phyloP scores from a whole-genome alignment of 768 basidiomycete species.

The Pisolithus orientalis region DNA sequence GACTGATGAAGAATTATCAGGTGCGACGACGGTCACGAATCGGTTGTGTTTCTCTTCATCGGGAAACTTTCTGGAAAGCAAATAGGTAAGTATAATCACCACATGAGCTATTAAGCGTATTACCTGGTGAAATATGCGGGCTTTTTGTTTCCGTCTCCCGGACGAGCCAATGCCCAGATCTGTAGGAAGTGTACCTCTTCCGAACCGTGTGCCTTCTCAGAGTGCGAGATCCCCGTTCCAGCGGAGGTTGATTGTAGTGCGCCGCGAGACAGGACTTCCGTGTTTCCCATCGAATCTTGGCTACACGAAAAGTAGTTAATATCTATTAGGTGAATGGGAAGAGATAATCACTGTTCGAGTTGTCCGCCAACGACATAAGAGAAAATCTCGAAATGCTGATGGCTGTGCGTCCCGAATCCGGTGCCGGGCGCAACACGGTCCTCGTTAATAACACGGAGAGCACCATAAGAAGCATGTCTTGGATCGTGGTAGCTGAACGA shows the following conservation, averaged over 20 bases:
- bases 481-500: conserved; percentile 51
- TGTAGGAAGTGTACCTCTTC: conserved; percentile 56
- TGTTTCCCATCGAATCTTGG: conserved; percentile 88
- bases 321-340: neutral
- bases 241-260: conserved; percentile 89
- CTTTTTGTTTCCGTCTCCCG: conserved; percentile 16
- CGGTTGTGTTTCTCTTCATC: conserved; percentile 77
- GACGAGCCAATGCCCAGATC: conserved; percentile 57
- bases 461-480: conserved; percentile 55
- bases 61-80: conserved; percentile 50
- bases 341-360: conserved; percentile 64
- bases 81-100: neutral
- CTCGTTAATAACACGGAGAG: conserved; percentile 88
- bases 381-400: conserved; percentile 88
- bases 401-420: conserved; percentile 84
- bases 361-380: conserved; percentile 76
- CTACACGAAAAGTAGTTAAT: conserved; percentile 30
- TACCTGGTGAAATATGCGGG: conserved; percentile 85
- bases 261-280: conserved; percentile 83
- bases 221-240: conserved; percentile 88
- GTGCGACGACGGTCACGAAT: conserved; percentile 73
- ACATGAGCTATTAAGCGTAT: conserved; percentile 1
- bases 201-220: conserved; percentile 52
- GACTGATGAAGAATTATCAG: conserved; percentile 54
- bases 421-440: conserved; percentile 70